Evolutionary conservation across 2,329 filamentous ascomycete genomes (phyloP).

Genomic region (Pezicula rhizophila): DNA sequence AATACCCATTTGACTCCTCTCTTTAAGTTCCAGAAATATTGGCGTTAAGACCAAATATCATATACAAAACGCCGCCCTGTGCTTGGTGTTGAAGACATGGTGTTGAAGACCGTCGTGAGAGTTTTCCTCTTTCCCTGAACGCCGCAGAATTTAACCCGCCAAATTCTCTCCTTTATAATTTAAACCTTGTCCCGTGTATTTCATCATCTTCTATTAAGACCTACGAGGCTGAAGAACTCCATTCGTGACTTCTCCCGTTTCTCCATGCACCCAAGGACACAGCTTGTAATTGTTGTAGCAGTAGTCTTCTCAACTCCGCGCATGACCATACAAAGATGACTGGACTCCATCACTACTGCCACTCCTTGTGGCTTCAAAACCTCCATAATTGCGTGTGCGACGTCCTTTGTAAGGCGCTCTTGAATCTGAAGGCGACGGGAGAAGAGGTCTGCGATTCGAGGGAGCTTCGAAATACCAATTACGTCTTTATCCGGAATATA

Average conservation of each 20-base stretch:
- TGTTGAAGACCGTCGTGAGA: slow-evolving; percentile 27
- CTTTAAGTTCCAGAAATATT: slow-evolving; percentile 4
- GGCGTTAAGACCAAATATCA: slow-evolving; percentile 28
- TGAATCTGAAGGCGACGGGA: slow-evolving; percentile 89
- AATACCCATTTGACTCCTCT: neutral
- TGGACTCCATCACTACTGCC: slow-evolving; percentile 95
- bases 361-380: slow-evolving; percentile 91
- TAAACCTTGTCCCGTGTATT: slow-evolving; percentile 4
- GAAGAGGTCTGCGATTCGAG: slow-evolving; percentile 96
- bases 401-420: slow-evolving; percentile 92
- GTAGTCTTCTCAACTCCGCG: slow-evolving; percentile 91
- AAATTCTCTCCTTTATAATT: slow-evolving; percentile 9
- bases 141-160: slow-evolving; percentile 12
- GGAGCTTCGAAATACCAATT: slow-evolving; percentile 91
- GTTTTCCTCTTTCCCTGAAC: slow-evolving; percentile 12
- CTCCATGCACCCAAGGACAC: slow-evolving; percentile 94
- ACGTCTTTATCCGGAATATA: slow-evolving; percentile 92
- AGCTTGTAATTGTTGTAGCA: slow-evolving; percentile 87
- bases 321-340: slow-evolving; percentile 98
- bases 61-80: slow-evolving; percentile 18
- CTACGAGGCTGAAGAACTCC: slow-evolving; percentile 82
- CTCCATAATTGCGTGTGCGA: slow-evolving; percentile 88
- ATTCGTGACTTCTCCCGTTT: slow-evolving; percentile 88
- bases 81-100: slow-evolving; percentile 28
- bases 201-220: slow-evolving; percentile 47